Conservation (phyloP, 768 basidiomycete genomes). For the Kwoniella shandongensis region DNA sequence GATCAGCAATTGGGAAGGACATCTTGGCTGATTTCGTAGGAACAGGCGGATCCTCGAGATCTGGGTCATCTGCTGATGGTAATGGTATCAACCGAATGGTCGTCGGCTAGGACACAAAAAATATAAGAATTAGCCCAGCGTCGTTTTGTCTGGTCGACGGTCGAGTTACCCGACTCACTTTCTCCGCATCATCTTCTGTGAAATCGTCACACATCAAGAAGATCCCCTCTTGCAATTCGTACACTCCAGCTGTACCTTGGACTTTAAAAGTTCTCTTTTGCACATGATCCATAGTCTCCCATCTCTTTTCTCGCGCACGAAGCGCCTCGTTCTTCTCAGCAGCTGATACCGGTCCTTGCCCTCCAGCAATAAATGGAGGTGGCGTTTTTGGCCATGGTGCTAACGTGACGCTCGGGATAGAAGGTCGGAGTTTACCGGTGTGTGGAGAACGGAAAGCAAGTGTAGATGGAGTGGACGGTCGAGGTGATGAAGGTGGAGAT, state of each 20-base stretch:
- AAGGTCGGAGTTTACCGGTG: slow-evolving; percentile 4
- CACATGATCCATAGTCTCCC: slow-evolving; percentile 28
- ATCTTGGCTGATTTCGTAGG: slow-evolving; percentile 29
- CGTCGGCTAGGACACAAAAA: slow-evolving; percentile 20
- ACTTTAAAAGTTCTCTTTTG: slow-evolving; percentile 25
- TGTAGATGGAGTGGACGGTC: slow-evolving; percentile 7
- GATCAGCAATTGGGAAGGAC: slow-evolving; percentile 46
- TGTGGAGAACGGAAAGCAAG: slow-evolving; percentile 13
- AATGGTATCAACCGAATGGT: slow-evolving; percentile 44
- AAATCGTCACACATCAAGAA: slow-evolving; percentile 49
- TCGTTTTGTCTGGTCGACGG: background rate
- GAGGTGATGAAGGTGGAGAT: background rate
- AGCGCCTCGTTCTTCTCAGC: slow-evolving; percentile 31
- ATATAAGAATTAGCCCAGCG: background rate
- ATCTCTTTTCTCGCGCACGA: slow-evolving; percentile 31
- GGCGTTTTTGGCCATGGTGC: slow-evolving; percentile 14
- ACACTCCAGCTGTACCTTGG: slow-evolving; percentile 42
- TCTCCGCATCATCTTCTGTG: slow-evolving; percentile 22
- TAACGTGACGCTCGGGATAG: slow-evolving; percentile 11
- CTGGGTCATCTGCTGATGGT: slow-evolving; percentile 40
- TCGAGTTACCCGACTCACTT: too few species aligned
- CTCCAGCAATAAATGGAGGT: slow-evolving; percentile 2
- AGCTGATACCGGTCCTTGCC: slow-evolving; percentile 20
- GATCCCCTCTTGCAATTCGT: slow-evolving; percentile 51
- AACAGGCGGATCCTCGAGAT: slow-evolving; percentile 28